These are phyloP conservation scores for Coix lacrymajobi DNA, from an alignment of 176 grass and related monocot genomes.

Conservation along the genomic window DNA sequence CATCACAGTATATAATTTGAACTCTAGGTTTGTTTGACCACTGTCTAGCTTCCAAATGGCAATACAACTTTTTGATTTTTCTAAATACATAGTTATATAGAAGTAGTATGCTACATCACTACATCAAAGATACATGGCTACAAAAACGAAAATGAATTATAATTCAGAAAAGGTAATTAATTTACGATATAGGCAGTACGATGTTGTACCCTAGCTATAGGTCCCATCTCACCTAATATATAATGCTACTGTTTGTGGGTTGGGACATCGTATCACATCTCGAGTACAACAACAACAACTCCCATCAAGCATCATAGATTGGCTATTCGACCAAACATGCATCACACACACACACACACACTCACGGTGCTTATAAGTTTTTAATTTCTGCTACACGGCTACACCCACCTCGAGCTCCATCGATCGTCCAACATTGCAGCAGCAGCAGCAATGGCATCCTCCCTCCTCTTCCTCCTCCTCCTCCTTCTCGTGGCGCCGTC, in stretches of 20 bases:
- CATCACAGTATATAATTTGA: too few species aligned
- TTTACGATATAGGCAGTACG: neutral
- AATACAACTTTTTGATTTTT: too few species aligned
- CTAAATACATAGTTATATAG: too few species aligned
- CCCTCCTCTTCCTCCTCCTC: neutral
- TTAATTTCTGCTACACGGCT: too few species aligned
- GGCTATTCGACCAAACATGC: neutral
- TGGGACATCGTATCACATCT: neutral
- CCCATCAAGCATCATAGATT: neutral
- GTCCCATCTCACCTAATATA: neutral
- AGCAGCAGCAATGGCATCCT: neutral
- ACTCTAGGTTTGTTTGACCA: too few species aligned
- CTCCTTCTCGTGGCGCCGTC: neutral
- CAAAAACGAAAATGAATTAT: neutral
- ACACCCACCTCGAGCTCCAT: neutral
- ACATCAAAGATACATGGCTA: neutral
- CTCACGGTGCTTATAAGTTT: too few species aligned
- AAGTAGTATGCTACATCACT: too few species aligned
- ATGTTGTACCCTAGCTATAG: neutral
- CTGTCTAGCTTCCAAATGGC: too few species aligned
- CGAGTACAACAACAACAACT: neutral
- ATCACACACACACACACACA: neutral
- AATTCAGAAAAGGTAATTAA: neutral
- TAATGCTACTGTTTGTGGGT: neutral
- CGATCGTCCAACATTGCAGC: neutral